phyloP scores from a whole-genome alignment of 2,329 filamentous ascomycete species.

The Xylariaceae sp. region DNA sequence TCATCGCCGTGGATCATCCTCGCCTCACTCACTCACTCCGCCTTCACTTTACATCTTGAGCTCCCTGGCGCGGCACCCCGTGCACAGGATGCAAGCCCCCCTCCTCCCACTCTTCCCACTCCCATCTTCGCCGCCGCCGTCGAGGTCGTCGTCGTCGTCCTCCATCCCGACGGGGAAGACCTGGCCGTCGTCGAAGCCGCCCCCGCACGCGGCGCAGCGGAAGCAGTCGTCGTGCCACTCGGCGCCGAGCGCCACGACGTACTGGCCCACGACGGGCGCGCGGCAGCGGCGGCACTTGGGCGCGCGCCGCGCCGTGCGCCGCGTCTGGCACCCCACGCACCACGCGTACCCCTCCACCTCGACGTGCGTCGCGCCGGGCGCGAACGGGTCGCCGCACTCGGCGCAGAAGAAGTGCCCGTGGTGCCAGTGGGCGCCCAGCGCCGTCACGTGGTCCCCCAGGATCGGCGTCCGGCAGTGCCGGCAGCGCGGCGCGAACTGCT shows the following conservation, averaged over 20 bases:
- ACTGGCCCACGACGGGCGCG: constrained; percentile 78
- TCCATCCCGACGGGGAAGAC: constrained; percentile 60
- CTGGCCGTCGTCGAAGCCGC: constrained; percentile 56
- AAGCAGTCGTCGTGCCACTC: constrained; percentile 97
- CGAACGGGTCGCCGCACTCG: constrained; percentile 95
- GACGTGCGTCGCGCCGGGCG: constrained; percentile 60
- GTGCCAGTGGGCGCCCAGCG: constrained; percentile 93
- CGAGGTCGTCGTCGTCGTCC: too few relatives aligned
- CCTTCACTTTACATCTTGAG: constrained; percentile 39
- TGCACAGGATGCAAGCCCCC: constrained; percentile 50
- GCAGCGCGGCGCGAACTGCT: constrained; percentile 85
- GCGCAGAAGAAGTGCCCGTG: constrained; percentile 98
- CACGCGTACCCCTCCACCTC: constrained; percentile 98
- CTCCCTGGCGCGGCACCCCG: constrained; percentile 51
- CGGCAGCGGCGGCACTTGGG: constrained; percentile 84
- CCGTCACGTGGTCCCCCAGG: constrained; percentile 87
- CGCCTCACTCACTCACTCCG: background rate
- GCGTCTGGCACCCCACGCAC: constrained; percentile 90
- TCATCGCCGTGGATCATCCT: too few relatives aligned
- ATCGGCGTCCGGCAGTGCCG: constrained; percentile 96
- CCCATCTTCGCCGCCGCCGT: too few relatives aligned
- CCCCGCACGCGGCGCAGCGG: constrained; percentile 59
- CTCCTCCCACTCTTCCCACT: constrained; percentile 29
- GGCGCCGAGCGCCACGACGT: constrained; percentile 77
- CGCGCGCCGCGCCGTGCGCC: constrained; percentile 78